Conservation (phyloP, 371 early-diverging fungal species). For the Actinomortierella wolfii region DNA sequence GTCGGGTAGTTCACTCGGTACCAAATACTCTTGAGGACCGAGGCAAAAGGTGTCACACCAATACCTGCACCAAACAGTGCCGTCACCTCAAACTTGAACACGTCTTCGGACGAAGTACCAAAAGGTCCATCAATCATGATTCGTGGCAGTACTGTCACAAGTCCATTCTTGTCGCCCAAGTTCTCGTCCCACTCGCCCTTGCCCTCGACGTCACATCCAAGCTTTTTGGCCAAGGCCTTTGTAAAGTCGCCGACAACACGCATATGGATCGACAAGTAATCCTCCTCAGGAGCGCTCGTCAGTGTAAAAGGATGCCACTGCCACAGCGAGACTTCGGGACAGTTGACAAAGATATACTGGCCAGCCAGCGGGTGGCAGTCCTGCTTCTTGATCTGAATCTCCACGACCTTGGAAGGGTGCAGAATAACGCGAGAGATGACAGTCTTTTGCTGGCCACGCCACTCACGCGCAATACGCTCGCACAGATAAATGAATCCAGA, state of each 20-base stretch:
- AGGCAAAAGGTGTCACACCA: slow-evolving; percentile 66
- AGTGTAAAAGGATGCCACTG: slow-evolving; percentile 92
- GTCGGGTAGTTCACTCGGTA: slow-evolving; percentile 53
- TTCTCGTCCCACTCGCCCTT: slow-evolving; percentile 46
- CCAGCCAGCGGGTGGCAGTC: slow-evolving; percentile 64
- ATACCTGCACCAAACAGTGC: slow-evolving; percentile 86
- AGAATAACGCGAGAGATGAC: slow-evolving; percentile 68
- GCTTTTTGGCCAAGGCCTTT: slow-evolving; percentile 62
- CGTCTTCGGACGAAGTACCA: slow-evolving; percentile 86
- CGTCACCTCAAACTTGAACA: slow-evolving; percentile 81
- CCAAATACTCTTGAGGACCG: slow-evolving; percentile 52
- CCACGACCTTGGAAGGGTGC: slow-evolving; percentile 69
- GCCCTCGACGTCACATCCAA: slow-evolving; percentile 66
- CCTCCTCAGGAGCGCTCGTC: slow-evolving; percentile 83
- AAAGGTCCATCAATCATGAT: slow-evolving; percentile 89
- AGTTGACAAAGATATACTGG: slow-evolving; percentile 70
- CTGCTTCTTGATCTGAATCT: slow-evolving; percentile 73
- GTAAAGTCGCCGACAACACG: slow-evolving; percentile 86
- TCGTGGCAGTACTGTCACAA: slow-evolving; percentile 52
- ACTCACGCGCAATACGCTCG: slow-evolving; percentile 77
- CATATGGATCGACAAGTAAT: slow-evolving; percentile 78
- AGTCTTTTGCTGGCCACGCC: slow-evolving; percentile 70
- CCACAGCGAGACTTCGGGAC: slow-evolving; percentile 63
- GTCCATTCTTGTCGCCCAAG: slow-evolving; percentile 43
- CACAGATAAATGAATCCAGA: slow-evolving; percentile 68